These are phyloP conservation scores for Leishmania lainsoni DNA, from an alignment of 208 protist species.

Conservation along the genomic window DNA sequence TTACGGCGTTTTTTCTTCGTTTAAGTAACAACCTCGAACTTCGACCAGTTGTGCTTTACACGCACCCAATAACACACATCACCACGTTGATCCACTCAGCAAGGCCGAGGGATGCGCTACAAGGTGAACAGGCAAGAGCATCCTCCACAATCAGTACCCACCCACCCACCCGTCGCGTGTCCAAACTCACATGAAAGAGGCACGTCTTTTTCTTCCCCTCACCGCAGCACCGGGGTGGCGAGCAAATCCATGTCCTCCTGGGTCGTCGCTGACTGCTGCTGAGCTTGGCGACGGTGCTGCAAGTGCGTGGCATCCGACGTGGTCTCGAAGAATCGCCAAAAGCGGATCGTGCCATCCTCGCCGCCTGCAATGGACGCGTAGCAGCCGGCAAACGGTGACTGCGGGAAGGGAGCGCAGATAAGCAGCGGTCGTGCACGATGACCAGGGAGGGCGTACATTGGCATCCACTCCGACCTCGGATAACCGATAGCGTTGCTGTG, in stretches of 20 bases:
- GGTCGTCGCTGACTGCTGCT: slow-evolving; percentile 38
- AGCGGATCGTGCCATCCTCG: slow-evolving; percentile 72
- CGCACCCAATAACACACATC: background rate
- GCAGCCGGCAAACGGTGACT: slow-evolving; percentile 44
- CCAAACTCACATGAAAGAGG: background rate
- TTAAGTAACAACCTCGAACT: background rate
- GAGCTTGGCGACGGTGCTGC: slow-evolving; percentile 41
- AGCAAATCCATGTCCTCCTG: slow-evolving; percentile 43
- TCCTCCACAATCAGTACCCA: background rate
- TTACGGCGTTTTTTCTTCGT: too few relatives aligned
- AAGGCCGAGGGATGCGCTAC: background rate
- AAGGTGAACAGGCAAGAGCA: background rate
- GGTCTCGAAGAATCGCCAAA: slow-evolving; percentile 75
- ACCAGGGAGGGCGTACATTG: slow-evolving; percentile 56
- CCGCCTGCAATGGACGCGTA: slow-evolving; percentile 71
- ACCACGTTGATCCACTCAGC: background rate
- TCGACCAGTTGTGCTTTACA: background rate
- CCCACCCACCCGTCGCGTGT: background rate
- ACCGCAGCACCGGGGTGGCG: slow-evolving; percentile 41
- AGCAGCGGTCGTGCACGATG: slow-evolving; percentile 76
- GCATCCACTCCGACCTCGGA: slow-evolving; percentile 28
- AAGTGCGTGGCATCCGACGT: slow-evolving; percentile 35
- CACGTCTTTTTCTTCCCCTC: background rate
- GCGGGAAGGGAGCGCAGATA: slow-evolving; percentile 53
- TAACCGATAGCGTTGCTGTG: background rate